phyloP scores from a whole-genome alignment of 495 filamentous ascomycete genomes.

The Umbilicaria muhlenbergii region DNA sequence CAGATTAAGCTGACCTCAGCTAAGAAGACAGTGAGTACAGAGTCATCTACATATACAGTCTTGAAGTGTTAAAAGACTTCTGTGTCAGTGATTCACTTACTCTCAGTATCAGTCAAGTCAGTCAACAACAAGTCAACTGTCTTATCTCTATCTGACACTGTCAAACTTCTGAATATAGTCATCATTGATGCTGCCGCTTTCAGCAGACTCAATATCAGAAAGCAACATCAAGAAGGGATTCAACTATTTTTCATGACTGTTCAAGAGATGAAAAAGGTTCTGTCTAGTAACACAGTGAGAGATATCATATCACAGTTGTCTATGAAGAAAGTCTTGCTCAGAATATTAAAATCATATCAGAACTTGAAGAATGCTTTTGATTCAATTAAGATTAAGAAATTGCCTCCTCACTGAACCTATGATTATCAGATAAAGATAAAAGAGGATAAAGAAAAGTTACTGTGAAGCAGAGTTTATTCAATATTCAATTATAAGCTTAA shows the following conservation, averaged over 20 bases:
- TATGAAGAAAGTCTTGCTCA: not conserved
- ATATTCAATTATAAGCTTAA: slow-evolving; percentile 15
- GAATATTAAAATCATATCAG: not conserved
- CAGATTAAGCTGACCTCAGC: too few relatives aligned
- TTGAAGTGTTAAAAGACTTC: too few relatives aligned
- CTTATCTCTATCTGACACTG: not conserved
- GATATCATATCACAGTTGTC: not conserved
- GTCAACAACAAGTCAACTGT: not conserved
- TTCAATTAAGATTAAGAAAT: not conserved
- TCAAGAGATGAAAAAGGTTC: not conserved
- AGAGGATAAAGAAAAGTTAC: not conserved
- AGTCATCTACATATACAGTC: too few relatives aligned
- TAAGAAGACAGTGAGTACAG: too few relatives aligned
- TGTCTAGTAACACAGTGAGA: not conserved
- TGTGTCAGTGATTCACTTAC: too few relatives aligned
- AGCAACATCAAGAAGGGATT: not conserved
- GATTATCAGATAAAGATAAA: slow-evolving; percentile 6
- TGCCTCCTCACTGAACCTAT: slow-evolving; percentile 1
- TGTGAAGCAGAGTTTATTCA: slow-evolving; percentile 12
- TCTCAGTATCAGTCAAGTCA: too few relatives aligned
- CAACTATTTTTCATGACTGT: not conserved
- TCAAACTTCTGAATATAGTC: not conserved
- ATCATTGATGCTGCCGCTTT: not conserved
- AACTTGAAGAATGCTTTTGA: not conserved
- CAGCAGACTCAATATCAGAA: not conserved